A percentile compares a stretch with the other conserved stretches of the same genome.
Conservation (phyloP, 1,284 basidiomycete species). For the Moesziomyces aphidis region DNA sequence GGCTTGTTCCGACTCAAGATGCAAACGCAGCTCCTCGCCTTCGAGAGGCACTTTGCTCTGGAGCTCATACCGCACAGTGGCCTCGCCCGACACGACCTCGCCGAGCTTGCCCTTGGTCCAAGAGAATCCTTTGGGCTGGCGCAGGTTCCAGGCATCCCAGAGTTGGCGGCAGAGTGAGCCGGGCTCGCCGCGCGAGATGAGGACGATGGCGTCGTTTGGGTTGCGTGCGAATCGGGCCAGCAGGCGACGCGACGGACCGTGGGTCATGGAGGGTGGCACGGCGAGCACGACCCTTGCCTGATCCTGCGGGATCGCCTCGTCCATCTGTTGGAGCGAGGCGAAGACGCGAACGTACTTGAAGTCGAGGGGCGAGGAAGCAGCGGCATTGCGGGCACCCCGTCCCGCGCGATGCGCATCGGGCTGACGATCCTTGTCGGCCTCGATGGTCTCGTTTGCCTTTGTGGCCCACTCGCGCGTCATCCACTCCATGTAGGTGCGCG, state of each 20-base stretch:
- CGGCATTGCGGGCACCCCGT: constrained; percentile 10
- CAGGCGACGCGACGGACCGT: constrained; percentile 87
- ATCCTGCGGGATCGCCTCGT: constrained; percentile 80
- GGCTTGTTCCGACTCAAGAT: constrained; percentile 80
- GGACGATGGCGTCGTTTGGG: constrained; percentile 56
- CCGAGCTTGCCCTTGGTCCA: constrained; percentile 92
- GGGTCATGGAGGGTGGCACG: constrained; percentile 89
- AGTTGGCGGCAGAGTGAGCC: constrained; percentile 82
- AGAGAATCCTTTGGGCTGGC: constrained; percentile 79
- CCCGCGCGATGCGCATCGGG: not conserved
- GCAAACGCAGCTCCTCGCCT: constrained; percentile 80
- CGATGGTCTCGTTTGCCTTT: constrained; percentile 45
- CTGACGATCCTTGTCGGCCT: constrained; percentile 30
- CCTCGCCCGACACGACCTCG: constrained; percentile 72
- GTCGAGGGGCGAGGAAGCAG: constrained; percentile 53
- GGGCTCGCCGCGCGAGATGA: constrained; percentile 74
- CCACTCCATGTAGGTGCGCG: constrained; percentile 98
- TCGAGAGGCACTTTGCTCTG: constrained; percentile 79
- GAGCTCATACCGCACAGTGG: constrained; percentile 72
- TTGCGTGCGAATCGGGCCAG: constrained; percentile 90
- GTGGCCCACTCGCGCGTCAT: constrained; percentile 86
- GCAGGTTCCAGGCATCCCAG: constrained; percentile 85
- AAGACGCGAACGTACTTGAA: constrained; percentile 84
- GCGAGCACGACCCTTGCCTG: constrained; percentile 89
- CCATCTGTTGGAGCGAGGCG: constrained; percentile 80